phyloP scores from a whole-genome alignment of 2,329 filamentous ascomycete genomes.

The Colletotrichum sp. region DNA sequence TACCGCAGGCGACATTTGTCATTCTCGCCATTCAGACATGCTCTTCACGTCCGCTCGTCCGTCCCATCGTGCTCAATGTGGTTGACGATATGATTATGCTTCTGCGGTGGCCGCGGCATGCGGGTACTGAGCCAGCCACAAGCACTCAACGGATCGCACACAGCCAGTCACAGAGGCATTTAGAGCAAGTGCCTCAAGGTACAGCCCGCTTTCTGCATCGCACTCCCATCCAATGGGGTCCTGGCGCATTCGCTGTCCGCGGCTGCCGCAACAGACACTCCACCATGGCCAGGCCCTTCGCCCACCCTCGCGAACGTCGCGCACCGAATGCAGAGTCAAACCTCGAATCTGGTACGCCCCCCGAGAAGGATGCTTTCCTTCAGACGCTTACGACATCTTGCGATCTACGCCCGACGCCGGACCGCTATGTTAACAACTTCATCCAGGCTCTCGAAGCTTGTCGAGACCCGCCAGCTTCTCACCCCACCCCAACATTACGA shows the following conservation, averaged over 20 bases:
- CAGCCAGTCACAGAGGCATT: accelerated
- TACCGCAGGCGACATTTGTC: too few relatives aligned
- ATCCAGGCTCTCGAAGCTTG: not conserved
- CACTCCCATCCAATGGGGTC: too few relatives aligned
- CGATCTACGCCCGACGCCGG: not conserved
- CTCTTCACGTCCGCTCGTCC: too few relatives aligned
- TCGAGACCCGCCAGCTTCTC: not conserved
- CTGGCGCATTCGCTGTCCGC: too few relatives aligned
- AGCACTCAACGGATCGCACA: too few relatives aligned
- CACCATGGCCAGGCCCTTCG: not conserved
- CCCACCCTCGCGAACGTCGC: not conserved
- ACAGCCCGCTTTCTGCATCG: too few relatives aligned
- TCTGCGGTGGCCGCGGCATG: too few relatives aligned
- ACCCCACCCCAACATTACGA: not conserved
- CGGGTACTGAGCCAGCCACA: too few relatives aligned
- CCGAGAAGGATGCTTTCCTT: not conserved
- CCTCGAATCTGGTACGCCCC: not conserved
- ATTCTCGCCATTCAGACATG: too few relatives aligned
- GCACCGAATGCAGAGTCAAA: not conserved
- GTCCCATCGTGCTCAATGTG: too few relatives aligned
- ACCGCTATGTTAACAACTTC: not conserved
- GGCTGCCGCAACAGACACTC: not conserved
- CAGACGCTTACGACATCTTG: not conserved
- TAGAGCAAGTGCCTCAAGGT: too few relatives aligned
- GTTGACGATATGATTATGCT: too few relatives aligned